These are phyloP conservation scores for Metschnikowia noctiluminum DNA, from an alignment of 805 yeast genomes.

Conservation along the genomic window DNA sequence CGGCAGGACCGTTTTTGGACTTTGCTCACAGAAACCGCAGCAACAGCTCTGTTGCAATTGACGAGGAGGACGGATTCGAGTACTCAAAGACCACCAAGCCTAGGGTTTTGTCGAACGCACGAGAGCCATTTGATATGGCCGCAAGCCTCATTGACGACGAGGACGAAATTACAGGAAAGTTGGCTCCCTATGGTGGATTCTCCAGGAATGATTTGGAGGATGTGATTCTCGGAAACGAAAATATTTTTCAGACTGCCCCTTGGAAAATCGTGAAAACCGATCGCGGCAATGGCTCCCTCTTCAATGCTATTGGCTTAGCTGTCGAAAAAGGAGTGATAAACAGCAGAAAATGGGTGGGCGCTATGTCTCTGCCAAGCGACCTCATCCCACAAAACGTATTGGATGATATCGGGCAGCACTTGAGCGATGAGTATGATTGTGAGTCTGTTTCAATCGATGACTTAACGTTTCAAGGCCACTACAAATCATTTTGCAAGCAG, in stretches of 20 bases:
- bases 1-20: constrained; percentile 13
- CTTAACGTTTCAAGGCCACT: constrained; percentile 82
- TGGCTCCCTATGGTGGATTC: constrained; percentile 72
- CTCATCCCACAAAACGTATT: constrained; percentile 59
- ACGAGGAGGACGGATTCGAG: constrained; percentile 26
- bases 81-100: constrained; percentile 1
- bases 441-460: constrained; percentile 74
- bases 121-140: constrained; percentile 15
- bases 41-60: constrained; percentile 29
- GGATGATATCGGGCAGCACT: constrained; percentile 46
- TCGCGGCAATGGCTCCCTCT: constrained; percentile 85
- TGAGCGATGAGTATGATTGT: constrained; percentile 50
- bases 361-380: constrained; percentile 88
- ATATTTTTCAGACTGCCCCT: constrained; percentile 56
- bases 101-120: constrained; percentile 3
- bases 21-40: constrained; percentile 24
- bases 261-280: constrained; percentile 70
- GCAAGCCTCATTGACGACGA: constrained; percentile 15
- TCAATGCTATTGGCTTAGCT: constrained; percentile 75
- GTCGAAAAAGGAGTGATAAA: constrained; percentile 32
- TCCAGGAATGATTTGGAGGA: constrained; percentile 56
- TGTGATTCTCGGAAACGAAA: constrained; percentile 39
- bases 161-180: constrained; percentile 23
- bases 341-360: constrained; percentile 74
- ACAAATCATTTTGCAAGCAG: constrained; percentile 87